Conservation (phyloP, 331 rosid genomes). For the Rhamnella rubrinervis region DNA sequence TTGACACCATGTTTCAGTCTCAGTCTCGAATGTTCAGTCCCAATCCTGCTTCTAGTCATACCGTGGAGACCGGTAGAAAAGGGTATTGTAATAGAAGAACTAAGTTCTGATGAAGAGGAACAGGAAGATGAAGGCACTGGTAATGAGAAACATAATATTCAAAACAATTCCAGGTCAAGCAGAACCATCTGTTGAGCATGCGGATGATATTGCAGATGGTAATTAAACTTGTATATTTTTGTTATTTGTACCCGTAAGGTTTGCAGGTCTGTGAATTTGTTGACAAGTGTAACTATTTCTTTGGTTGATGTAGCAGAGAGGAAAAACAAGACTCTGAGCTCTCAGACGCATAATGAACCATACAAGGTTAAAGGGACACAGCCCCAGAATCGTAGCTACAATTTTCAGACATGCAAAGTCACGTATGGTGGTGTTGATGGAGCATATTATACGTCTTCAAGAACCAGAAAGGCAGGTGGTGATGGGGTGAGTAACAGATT, state of each 20-base stretch:
- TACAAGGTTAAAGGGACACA: constrained; percentile 26
- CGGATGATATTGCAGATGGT: constrained; percentile 56
- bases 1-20: constrained; percentile 36
- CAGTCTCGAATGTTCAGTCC: constrained; percentile 34
- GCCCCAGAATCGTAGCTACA: constrained; percentile 24
- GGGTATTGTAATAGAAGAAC: constrained; percentile 64
- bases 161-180: constrained; percentile 30
- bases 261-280: not conserved
- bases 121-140: constrained; percentile 20
- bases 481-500: constrained; percentile 60
- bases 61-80: constrained; percentile 30
- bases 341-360: constrained; percentile 31
- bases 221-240: constrained; percentile 1
- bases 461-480: constrained; percentile 52
- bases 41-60: constrained; percentile 21
- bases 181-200: constrained; percentile 79
- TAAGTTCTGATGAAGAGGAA: constrained; percentile 58
- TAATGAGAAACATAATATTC: constrained; percentile 21
- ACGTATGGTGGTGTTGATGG: constrained; percentile 87
- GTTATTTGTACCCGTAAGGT: not conserved
- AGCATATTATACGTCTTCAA: constrained; percentile 68
- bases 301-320: constrained; percentile 27
- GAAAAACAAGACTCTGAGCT: constrained; percentile 28
- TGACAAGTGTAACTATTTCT: constrained; percentile 7
- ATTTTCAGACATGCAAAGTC: constrained; percentile 57